phyloP scores from a whole-genome alignment of 768 basidiomycete genomes.

The Tulasnella sp. region DNA sequence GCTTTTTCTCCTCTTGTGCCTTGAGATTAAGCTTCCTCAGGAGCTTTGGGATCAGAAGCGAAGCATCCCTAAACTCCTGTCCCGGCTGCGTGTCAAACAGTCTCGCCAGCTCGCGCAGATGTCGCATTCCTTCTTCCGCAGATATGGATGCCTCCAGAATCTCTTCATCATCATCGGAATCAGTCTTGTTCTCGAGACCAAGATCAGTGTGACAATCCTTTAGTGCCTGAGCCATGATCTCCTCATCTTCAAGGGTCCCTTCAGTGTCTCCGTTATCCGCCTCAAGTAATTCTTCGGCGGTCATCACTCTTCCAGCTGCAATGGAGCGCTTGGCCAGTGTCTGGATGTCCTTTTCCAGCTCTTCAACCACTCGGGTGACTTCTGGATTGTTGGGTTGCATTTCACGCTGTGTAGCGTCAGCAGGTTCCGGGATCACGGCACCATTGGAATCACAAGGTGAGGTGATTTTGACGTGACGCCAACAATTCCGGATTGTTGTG shows the following conservation, averaged over 20 bases:
- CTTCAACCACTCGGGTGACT: background rate
- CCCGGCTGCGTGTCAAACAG: background rate
- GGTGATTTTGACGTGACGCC: conserved; percentile 20
- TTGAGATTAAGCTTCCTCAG: background rate
- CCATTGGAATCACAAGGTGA: background rate
- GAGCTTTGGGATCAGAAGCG: background rate
- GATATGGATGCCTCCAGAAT: background rate
- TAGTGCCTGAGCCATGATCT: background rate
- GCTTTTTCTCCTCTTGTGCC: background rate
- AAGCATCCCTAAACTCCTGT: background rate
- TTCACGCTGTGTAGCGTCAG: background rate
- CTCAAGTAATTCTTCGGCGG: background rate
- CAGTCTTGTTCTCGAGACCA: background rate
- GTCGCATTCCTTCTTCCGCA: background rate
- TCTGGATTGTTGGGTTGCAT: background rate
- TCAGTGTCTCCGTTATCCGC: background rate
- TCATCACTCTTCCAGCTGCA: background rate
- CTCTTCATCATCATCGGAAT: background rate
- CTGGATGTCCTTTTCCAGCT: background rate
- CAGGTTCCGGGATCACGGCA: background rate
- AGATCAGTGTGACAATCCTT: background rate
- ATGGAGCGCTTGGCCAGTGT: background rate
- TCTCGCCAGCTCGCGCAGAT: background rate
- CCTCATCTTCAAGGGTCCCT: background rate
- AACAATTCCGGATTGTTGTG: conserved; percentile 30